Base-by-base conservation (phyloP, 2,329 filamentous ascomycete species). In the Fusarium euwallaceae region DNA sequence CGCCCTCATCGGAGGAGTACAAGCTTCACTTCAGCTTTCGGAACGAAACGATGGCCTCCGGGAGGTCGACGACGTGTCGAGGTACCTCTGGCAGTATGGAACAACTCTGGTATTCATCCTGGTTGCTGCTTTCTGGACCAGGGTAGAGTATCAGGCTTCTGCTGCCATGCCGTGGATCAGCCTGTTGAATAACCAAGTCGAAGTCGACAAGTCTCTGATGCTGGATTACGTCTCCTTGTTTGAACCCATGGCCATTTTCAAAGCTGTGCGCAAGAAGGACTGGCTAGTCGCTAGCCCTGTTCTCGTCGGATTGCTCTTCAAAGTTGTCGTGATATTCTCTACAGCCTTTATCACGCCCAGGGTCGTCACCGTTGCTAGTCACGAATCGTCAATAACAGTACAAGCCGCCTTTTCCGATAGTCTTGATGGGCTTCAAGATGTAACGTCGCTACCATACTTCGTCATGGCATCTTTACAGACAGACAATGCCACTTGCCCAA, bases 101-200 rank as follows among this genome's bases (percentile, higher is more conserved):
- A 80, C 81, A 3, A 80, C 82, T 0, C 77, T 81, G 11, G 65
- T 85, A 14, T 75, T 84, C 55, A 79, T 79, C 5, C 61, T 83
- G 0, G 70, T 83, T 17, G 80, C 82, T 6, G 80, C 78, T 14
- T 39, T 80, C 10, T 85, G 84, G 83, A 73, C 72, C 11, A 78
- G 83, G 17, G 82, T 83, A 11, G 84, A 85, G 58, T 83, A 82
- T 63, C 84, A 85, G 67, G 77, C 82, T n/a, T 82, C 82, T 45
- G 72, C 78, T 11, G 74, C 78, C 1, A 83, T 84, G 37, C 84
- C 84, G 1, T 86, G 84, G 84, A 69, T 81, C 4, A 81, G 80
- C 2, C 74, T 85, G 71, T 72, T 79, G 7, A 78, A 78, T 20
- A 79, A 73, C 2, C 75, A 82, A 11, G 71, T 74, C 7, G 71